A percentile compares a stretch with the other conserved stretches of the same genome.
These are phyloP conservation scores for Kodamaea fungicola DNA, from an alignment of 1,139 yeast genomes.

Conservation along the genomic window DNA sequence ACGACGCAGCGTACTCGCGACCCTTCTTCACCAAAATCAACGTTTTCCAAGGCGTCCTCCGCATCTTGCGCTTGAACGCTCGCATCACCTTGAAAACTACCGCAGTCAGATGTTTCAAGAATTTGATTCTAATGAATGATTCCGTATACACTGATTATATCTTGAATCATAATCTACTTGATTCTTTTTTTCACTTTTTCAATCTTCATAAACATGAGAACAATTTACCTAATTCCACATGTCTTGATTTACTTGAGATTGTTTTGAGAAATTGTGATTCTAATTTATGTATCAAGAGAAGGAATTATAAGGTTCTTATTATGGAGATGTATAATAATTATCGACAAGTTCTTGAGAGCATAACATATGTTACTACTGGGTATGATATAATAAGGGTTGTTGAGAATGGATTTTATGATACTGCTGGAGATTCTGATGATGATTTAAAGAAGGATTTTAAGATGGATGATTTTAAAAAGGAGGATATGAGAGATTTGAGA, in stretches of 20 bases:
- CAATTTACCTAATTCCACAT: slow-evolving; percentile 71
- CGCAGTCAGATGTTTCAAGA: slow-evolving; percentile 62
- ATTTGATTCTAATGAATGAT: slow-evolving; percentile 59
- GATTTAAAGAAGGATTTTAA: background rate
- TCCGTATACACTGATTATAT: slow-evolving; percentile 55
- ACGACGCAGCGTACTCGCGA: slow-evolving; percentile 52
- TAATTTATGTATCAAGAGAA: slow-evolving; percentile 19
- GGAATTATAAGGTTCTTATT: slow-evolving; percentile 46
- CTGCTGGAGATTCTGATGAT: slow-evolving; percentile 4
- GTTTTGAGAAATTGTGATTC: slow-evolving; percentile 35
- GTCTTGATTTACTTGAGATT: slow-evolving; percentile 65
- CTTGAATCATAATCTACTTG: slow-evolving; percentile 52
- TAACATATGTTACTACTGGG: slow-evolving; percentile 31
- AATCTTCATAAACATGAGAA: slow-evolving; percentile 49
- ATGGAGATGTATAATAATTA: slow-evolving; percentile 47
- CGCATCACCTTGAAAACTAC: slow-evolving; percentile 58
- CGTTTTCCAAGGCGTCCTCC: slow-evolving; percentile 51
- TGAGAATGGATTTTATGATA: slow-evolving; percentile 22
- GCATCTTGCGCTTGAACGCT: slow-evolving; percentile 34
- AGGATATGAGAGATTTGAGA: background rate
- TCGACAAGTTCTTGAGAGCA: slow-evolving; percentile 28
- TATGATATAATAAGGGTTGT: slow-evolving; percentile 28
- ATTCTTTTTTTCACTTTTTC: slow-evolving; percentile 49
- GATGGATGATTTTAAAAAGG: background rate
- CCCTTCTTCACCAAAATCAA: slow-evolving; percentile 58